These are phyloP conservation scores for Peronospora belbahrii DNA, from an alignment of 352 stramenopile genomes.

Conservation along the genomic window DNA sequence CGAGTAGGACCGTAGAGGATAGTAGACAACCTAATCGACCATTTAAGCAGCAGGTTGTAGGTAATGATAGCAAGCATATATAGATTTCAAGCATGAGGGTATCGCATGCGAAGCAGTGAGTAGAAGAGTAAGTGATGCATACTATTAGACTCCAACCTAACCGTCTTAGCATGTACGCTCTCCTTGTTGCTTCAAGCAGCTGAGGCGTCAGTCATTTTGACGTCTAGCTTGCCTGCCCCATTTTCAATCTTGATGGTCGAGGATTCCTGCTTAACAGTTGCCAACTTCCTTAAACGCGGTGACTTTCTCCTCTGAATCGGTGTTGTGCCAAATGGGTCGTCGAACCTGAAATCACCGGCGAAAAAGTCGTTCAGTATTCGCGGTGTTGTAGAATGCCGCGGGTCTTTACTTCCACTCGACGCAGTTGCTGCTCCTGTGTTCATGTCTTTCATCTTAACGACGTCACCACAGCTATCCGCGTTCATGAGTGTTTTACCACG, in stretches of 20 bases:
- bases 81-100: conserved; percentile 16
- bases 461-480: conserved; percentile 7
- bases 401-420: conserved; percentile 5
- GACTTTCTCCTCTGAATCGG: conserved; percentile 16
- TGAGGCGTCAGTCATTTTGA: conserved; percentile 24
- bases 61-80: conserved; percentile 7
- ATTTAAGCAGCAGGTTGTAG: conserved; percentile 23
- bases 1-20: conserved; percentile 29
- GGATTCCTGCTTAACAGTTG: conserved; percentile 1
- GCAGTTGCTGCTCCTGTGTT: conserved; percentile 7
- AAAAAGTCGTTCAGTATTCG: conserved; percentile 69
- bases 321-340: conserved; percentile 20
- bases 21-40: conserved; percentile 21
- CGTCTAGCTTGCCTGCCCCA: conserved; percentile 9
- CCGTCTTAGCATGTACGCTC: neutral
- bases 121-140: no score
- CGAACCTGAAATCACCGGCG: conserved; percentile 64
- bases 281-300: conserved; percentile 1
- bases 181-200: conserved; percentile 16
- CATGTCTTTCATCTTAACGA: conserved; percentile 13
- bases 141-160: conserved; percentile 1
- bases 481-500: conserved; percentile 16
- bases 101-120: no score
- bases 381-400: conserved; percentile 27
- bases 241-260: neutral